These are phyloP conservation scores for Monilinia vaccinii-corymbosi DNA, from an alignment of 2,329 filamentous ascomycete genomes.

Conservation along the genomic window DNA sequence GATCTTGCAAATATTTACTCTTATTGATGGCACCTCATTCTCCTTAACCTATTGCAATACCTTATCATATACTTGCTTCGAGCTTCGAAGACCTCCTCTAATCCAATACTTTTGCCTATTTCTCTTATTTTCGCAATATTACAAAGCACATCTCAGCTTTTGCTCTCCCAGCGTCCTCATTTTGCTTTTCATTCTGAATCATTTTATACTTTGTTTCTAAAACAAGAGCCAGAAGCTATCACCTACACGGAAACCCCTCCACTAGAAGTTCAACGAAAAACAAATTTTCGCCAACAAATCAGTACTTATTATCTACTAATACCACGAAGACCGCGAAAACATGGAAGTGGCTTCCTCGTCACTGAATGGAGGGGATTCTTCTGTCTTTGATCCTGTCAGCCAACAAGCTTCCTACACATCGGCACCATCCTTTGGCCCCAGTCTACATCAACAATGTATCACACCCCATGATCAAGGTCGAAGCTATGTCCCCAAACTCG, in stretches of 20 bases:
- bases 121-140: neutral
- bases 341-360: neutral
- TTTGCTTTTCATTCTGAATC: neutral
- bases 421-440: neutral
- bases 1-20: neutral
- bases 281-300: neutral
- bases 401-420: neutral
- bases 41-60: neutral
- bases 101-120: neutral
- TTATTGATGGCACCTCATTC: neutral
- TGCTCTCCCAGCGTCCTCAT: neutral
- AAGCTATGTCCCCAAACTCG: neutral
- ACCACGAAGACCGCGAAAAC: neutral
- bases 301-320: neutral
- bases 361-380: neutral
- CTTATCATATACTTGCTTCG: neutral
- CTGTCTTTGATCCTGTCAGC: neutral
- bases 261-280: neutral
- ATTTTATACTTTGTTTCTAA: neutral
- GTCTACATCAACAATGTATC: neutral
- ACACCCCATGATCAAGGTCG: neutral
- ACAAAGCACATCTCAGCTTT: neutral
- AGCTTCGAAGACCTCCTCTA: neutral
- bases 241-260: neutral
- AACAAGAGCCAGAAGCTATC: neutral